Evolutionary conservation across 139 green algal species (phyloP), one percentile per base, ranked within the genome.

Genomic region (Spirogloea muscicola): DNA sequence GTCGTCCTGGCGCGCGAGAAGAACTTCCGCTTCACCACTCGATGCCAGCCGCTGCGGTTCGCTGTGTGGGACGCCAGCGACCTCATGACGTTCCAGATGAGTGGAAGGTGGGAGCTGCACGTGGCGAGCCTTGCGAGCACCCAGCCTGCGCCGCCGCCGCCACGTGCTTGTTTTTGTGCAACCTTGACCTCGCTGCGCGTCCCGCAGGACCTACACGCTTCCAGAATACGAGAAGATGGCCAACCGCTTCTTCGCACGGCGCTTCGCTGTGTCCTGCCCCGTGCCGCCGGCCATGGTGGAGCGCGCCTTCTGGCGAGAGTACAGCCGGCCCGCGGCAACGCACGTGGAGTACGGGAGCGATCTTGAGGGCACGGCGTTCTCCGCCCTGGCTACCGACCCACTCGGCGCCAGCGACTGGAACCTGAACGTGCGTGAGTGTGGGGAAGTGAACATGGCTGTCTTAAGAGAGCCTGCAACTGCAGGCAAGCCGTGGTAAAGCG

Each of bases 121-220:
- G n/a, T n/a, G n/a, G n/a, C n/a, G n/a, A n/a, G n/a, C n/a, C n/a
- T n/a, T n/a, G n/a, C n/a, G n/a, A n/a, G n/a, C n/a, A n/a, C n/a
- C n/a, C n/a, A n/a, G n/a, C n/a, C n/a, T n/a, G n/a, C n/a, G n/a
- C n/a, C n/a, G n/a, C n/a, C n/a, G n/a, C n/a, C n/a, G n/a, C n/a
- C n/a, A n/a, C n/a, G n/a, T n/a, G n/a, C n/a, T n/a, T n/a, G n/a
- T n/a, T n/a, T n/a, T n/a, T n/a, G n/a, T n/a, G n/a, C n/a, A n/a
- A n/a, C n/a, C n/a, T n/a, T n/a, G n/a, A n/a, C n/a, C n/a, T n/a
- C n/a, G n/a, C n/a, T n/a, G n/a, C n/a, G n/a, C n/a, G n/a, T n/a
- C n/a, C n/a, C n/a, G n/a, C 67, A 76, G 67, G 58, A 69, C n/a
- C 6, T 76, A 76, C 58, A 55, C 67, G 38, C 58, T 76, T 5